Base-by-base conservation (phyloP, 441 rosid species). In the Pelargonium citronellum region DNA sequence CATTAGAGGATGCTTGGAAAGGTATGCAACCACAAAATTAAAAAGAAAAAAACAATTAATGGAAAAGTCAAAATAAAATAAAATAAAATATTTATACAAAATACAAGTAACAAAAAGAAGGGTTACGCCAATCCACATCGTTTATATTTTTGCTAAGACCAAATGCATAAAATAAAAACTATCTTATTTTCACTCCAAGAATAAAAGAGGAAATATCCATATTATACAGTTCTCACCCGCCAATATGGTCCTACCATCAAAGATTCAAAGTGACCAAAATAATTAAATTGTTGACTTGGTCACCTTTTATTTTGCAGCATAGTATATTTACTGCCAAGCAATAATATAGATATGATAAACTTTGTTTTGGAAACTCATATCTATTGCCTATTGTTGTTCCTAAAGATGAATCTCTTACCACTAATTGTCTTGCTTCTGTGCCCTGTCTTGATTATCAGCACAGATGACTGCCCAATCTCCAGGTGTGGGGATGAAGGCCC, bases 401-500 rank as follows among this genome's bases (percentile, higher is more conserved):
- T 51, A 51, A 2, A 13, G 16, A 51, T 51, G 57, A 51, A n/a
- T 51, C 17, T n/a, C n/a, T 13, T 51, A 51, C 7, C 7, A 51
- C 4, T 51, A 4, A 15, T 51, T 6, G 19, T 51, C 16, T 51
- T 51, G n/a, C 17, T 51, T 51, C 19, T 11, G n/a, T 51, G 1
- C 57, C 17, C 15, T 15, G 57, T 51, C 15, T 17, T 51, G n/a
- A 17, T 51, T 51, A 15, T 51, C 57, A 51, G 57, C 57, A 51
- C 13, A 51, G 57, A 51, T 51, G 15, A 17, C 57, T 51, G 57
- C 57, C 57, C 16, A 51, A 11, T 51, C 57, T 51, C 57, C n/a
- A 51, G 57, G 57, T 51, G 57, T 51, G 57, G 57, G 57, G 17
- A 51, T 13, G 17, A 51, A 6, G 57, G 57, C 57, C 57, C 57